Evolutionary conservation across 2,329 filamentous ascomycete genomes (phyloP).

Genomic region (Curvularia verruculosa): DNA sequence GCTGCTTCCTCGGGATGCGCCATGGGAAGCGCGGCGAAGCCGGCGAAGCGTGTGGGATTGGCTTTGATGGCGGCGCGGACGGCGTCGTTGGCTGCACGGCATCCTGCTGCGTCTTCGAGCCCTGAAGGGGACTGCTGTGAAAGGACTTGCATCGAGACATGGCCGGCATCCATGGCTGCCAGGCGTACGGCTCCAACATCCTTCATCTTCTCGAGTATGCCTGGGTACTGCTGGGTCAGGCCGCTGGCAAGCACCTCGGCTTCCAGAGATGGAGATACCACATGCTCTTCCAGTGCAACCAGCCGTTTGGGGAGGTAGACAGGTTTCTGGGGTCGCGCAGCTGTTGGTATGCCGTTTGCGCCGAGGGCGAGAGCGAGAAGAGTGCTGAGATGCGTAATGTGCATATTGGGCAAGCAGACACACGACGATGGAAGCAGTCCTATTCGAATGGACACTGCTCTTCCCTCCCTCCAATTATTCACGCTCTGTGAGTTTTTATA

Average conservation of each 20-base stretch:
- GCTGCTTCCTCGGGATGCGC: neutral
- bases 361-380: neutral
- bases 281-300: conserved; percentile 18
- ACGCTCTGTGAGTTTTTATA: neutral
- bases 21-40: neutral
- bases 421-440: neutral
- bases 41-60: neutral
- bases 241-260: conserved; percentile 12
- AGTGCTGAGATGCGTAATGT: neutral
- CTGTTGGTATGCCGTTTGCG: neutral
- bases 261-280: conserved; percentile 14
- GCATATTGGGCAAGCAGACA: neutral
- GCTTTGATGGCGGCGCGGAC: neutral
- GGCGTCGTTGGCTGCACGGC: conserved; percentile 5
- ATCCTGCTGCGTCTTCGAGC: conserved; percentile 1
- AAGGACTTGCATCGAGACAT: conserved; percentile 16
- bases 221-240: neutral
- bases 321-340: neutral
- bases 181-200: conserved; percentile 14
- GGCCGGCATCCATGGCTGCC: conserved; percentile 16
- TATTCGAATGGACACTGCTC: neutral
- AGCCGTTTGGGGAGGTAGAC: conserved; percentile 15
- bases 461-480: neutral
- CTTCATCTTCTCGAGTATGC: conserved; percentile 13
- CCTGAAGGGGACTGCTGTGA: conserved; percentile 11